Percentiles rank a stretch among this genome's conserved stretches.
Conservation (phyloP, 345 rosid species). For the Eucalyptus cladocalyx region DNA sequence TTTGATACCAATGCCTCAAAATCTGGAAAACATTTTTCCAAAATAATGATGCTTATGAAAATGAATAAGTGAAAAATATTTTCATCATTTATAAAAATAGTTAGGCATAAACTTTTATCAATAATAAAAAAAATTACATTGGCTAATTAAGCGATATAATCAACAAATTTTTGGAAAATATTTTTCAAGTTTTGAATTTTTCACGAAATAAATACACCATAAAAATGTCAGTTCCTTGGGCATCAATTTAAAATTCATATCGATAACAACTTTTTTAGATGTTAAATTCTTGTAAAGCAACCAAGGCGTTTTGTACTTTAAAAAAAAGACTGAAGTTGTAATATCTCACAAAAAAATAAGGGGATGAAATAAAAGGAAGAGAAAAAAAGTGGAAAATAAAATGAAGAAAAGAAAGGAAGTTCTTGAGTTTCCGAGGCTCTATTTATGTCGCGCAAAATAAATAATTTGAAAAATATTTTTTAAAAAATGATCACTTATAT, state of each 20-base stretch:
- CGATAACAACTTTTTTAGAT: background rate
- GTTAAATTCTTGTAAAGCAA: background rate
- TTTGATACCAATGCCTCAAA: background rate
- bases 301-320: background rate
- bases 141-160: background rate
- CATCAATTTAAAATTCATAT: background rate
- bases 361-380: background rate
- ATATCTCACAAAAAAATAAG: background rate
- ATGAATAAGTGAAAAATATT: background rate
- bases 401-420: background rate
- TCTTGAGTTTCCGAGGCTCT: background rate
- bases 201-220: background rate
- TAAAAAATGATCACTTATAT: background rate
- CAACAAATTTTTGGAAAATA: background rate
- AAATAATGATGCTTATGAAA: background rate
- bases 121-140: accelerated
- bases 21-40: background rate
- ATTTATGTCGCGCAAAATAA: background rate
- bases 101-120: background rate
- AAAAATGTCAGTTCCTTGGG: background rate
- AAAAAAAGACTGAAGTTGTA: background rate
- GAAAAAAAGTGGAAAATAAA: background rate
- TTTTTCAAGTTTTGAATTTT: background rate
- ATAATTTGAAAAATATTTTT: background rate
- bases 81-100: background rate